Percentiles rank a stretch among this genome's conserved stretches.
phyloP scores from a whole-genome alignment of 2,329 filamentous ascomycete genomes.

The Aureobasidium lini region DNA sequence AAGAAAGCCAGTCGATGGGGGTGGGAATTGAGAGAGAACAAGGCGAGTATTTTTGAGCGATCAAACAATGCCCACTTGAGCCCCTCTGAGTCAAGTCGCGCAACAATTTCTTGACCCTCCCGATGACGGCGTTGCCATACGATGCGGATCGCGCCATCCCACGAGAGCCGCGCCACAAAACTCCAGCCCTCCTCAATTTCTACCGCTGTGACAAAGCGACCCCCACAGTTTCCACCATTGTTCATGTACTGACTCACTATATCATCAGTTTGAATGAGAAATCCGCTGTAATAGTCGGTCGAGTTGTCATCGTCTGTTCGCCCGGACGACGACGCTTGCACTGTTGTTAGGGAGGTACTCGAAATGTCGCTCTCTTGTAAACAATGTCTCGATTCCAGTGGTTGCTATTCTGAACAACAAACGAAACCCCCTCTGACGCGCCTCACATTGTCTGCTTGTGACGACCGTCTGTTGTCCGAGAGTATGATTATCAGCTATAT shows the following conservation, averaged over 20 bases:
- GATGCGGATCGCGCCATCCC: background rate
- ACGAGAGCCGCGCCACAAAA: background rate
- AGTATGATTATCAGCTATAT: slow-evolving; percentile 13
- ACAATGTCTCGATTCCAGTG: background rate
- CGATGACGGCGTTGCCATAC: background rate
- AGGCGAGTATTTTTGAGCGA: background rate
- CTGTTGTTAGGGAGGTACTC: too few relatives aligned
- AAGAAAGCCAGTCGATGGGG: background rate
- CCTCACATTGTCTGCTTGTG: background rate
- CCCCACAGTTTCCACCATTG: background rate
- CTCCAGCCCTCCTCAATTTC: background rate
- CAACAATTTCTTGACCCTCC: slow-evolving; percentile 3
- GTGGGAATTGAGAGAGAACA: background rate
- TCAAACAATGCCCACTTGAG: background rate
- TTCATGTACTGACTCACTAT: background rate
- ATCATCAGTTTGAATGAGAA: background rate
- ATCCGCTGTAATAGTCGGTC: background rate
- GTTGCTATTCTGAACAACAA: background rate
- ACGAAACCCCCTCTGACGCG: background rate
- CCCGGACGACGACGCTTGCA: too few relatives aligned
- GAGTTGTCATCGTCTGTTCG: too few relatives aligned
- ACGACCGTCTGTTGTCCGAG: slow-evolving; percentile 4
- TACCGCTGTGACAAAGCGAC: background rate
- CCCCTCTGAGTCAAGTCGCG: slow-evolving; percentile 1
- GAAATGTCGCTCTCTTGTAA: background rate